Evolutionary conservation across 805 yeast species (phyloP), one percentile per base, ranked within the genome.

Genomic region (Saturnispora halmiae): DNA sequence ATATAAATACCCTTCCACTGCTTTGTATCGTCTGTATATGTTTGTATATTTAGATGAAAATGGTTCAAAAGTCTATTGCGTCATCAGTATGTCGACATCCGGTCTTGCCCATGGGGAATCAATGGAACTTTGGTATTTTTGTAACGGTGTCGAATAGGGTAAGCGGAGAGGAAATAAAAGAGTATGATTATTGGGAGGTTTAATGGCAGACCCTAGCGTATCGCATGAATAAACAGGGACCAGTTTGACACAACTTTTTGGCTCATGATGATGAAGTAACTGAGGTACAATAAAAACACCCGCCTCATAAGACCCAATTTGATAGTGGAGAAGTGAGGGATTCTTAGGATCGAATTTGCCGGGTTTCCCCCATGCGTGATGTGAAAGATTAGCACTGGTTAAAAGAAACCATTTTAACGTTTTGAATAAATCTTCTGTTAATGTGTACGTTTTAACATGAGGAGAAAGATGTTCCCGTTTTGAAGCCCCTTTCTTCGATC

Each of bases 301-400:
- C 1, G 69, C 67, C 51, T 78, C 84, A 55, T 64, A 77, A 3
- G 66, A 74, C 54, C 46, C 57, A 41, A 60, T 63, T 48, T 48
- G 50, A 44, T 51, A 60, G 9, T 56, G 51, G n/a, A 67, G 63
- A 11, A 46, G 30, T 14, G 36, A 30, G 9, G 20, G 20, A 14
- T 32, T 38, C 13, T 11, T 47, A 24, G 18, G 21, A 22, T 40
- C 37, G 14, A 35, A 33, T 25, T 42, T 48, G 30, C 54, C 49
- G 13, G 63, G 61, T 4, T 54, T 60, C 0, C 95, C 95, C 95
- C 95, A 85, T 1, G 94, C 95, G 45, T 75, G 81, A 41, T 73
- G 73, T 25, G 88, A 79, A 31, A 83, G 52, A 52, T 85, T 85
- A 25, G 85, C 82, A 36, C 87, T 79, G 0, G 92, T 82, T 53